Evolutionary conservation across 257 asterid genomes (phyloP), one percentile per base, ranked within the genome.

Genomic region (Coffea eugenioides): DNA sequence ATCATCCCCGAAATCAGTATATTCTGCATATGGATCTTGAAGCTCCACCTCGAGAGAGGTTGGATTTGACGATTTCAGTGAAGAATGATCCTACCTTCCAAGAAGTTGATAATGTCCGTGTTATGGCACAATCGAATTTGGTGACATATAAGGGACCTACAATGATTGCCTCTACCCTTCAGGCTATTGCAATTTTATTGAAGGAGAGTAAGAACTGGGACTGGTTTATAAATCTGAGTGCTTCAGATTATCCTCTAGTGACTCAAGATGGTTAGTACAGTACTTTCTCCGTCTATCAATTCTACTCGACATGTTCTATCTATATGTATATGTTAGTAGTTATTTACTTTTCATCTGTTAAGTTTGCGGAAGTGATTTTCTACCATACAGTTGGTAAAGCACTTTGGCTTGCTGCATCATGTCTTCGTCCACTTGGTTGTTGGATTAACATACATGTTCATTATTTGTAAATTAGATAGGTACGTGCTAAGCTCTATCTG

Each of bases 181-280:
- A 96, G 85, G 99, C 97, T 20, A 88, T 94, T 45, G 92, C 99
- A 2, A 91, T 94, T 83, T 81, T 96, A 87, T 83, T 94, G 91
- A 96, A 87, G 85, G 97, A 96, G 86, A 89, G 95, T 81, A 79
- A 83, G 79, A 84, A 83, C 52, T 96, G 98, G 99, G 99, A 94
- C 84, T 96, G 99, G 99, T 96, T 96, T 92, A 96, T 96, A 51
- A 96, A 96, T 88, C 95, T 96, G 23, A 96, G 99, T 79, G 99
- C 99, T 84, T 96, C 99, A 3, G 99, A 96, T 89, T 96, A 96
- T 88, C 99, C 99, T 75, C 97, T 96, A 2, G 56, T 96, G 90
- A 92, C 97, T 82, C 99, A 92, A 87, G 99, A 96, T 82, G 99
- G 99, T 96, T 13, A 90, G 97, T 89, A 66, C 77, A 83, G 78